These are phyloP conservation scores for Melastoma candidum DNA, from an alignment of 441 rosid species.

Conservation along the genomic window DNA sequence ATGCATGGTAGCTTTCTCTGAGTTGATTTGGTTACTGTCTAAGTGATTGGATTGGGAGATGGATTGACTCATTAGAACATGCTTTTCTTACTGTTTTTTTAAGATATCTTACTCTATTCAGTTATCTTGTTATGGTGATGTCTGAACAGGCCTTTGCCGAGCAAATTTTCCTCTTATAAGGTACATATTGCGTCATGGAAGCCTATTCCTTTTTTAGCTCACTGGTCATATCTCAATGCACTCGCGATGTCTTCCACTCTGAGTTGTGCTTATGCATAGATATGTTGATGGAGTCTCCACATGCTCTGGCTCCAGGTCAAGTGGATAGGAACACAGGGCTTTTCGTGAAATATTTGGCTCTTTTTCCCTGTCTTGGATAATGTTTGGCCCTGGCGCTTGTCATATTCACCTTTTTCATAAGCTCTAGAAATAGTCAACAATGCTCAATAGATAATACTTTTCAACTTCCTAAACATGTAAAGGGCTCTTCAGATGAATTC, in stretches of 20 bases:
- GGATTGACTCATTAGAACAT: too few relatives aligned
- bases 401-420: neutral
- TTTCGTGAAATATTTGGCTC: neutral
- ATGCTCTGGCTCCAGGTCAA: too few relatives aligned
- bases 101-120: constrained; percentile 5
- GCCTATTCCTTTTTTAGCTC: constrained; percentile 6
- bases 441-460: constrained; percentile 15
- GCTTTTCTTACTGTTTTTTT: neutral
- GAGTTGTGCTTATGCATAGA: neutral
- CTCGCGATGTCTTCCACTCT: neutral
- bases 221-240: constrained; percentile 4
- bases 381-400: neutral
- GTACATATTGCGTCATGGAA: constrained; percentile 26
- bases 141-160: constrained; percentile 72
- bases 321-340: too few relatives aligned
- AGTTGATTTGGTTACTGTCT: too few relatives aligned
- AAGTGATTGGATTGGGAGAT: too few relatives aligned
- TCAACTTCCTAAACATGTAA: constrained; percentile 39
- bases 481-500: constrained; percentile 97
- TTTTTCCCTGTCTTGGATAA: neutral
- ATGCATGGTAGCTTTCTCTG: too few relatives aligned
- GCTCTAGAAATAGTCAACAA: neutral
- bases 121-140: constrained; percentile 10
- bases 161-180: constrained; percentile 84
- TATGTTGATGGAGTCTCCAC: too few relatives aligned